Base-by-base conservation (phyloP, 345 rosid genomes). In the Laguncularia racemosa region DNA sequence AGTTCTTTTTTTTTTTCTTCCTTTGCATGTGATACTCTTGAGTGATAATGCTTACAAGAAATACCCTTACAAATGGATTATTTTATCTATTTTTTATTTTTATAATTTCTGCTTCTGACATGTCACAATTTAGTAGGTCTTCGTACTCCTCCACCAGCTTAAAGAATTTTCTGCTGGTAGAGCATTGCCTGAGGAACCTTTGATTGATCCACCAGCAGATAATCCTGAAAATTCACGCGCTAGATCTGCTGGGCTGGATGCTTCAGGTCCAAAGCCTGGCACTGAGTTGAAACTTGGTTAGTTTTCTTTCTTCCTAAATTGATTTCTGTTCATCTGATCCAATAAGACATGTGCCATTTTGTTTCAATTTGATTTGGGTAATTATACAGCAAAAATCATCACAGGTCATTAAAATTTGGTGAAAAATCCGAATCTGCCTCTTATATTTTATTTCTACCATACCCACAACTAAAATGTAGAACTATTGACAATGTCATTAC, bases 141-240 rank as follows among this genome's bases (percentile, higher is more conserved):
- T 88, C 66, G 92, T 90, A 48, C 93, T 90, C 56, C 92, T 77
- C 76, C 96, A 79, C 74, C 99, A 90, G 72, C 87, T 95, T 69
- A 90, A 82, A 62, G 67, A 82, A 59, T 95, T 95, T 74, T 85
- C 88, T 60, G 74, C 70, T 18, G 95, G 97, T 56, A 81, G 73
- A 74, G 50, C 81, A 54, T 82, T 85, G 58, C 89, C 96, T 13
- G 97, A 95, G 66, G 88, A 81, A 52, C 92, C 96, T 64, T 80
- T 87, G 51, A 69, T 79, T 12, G 59, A 43, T 68, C 81, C 83
- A 55, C 76, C 81, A 48, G 54, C 44, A 3, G 81, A 82, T 55
- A 50, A 57, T 53, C 72, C 81, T 58, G 84, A 66, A 72, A 77
- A 67, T 6, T 84, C 88, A 54, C 90, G 85, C 59, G 95, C 95